phyloP scores from a whole-genome alignment of 495 filamentous ascomycete genomes.

The Astrothelium macrocarpum region DNA sequence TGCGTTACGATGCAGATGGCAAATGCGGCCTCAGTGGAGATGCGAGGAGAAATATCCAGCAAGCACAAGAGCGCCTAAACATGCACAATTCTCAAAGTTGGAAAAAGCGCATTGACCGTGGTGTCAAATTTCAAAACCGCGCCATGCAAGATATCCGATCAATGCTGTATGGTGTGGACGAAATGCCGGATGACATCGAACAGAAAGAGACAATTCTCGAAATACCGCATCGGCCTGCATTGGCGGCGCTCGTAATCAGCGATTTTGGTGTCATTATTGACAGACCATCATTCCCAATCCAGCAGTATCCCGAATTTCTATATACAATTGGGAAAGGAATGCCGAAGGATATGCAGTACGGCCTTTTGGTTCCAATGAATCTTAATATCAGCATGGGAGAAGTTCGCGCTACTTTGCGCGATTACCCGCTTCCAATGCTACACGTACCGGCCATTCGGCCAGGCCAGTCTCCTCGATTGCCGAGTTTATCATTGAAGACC shows the following conservation, averaged over 20 bases:
- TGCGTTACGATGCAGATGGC: conserved; percentile 75
- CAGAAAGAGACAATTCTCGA: conserved; percentile 80
- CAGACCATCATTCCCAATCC: conserved; percentile 82
- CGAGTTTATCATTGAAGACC: conserved; percentile 72
- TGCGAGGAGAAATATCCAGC: conserved; percentile 58
- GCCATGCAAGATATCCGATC: conserved; percentile 70
- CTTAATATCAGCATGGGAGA: conserved; percentile 89
- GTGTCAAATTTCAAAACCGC: conserved; percentile 56
- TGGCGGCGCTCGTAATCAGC: conserved; percentile 71
- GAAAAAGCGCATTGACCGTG: conserved; percentile 81
- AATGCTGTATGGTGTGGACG: conserved; percentile 74
- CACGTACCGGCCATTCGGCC: conserved; percentile 78
- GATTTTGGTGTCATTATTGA: conserved; percentile 81
- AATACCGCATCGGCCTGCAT: conserved; percentile 73
- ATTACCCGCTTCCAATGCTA: conserved; percentile 87
- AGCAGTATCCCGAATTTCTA: conserved; percentile 71
- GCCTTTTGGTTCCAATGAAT: conserved; percentile 79
- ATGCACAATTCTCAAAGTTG: conserved; percentile 79
- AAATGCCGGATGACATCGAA: conserved; percentile 67
- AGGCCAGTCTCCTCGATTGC: conserved; percentile 68
- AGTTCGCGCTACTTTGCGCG: conserved; percentile 69
- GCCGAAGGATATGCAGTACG: conserved; percentile 81
- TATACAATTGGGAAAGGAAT: conserved; percentile 90
- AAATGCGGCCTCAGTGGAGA: conserved; percentile 55
- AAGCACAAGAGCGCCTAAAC: conserved; percentile 66